Evolutionary conservation across 805 yeast genomes (phyloP).

Genomic region (Pichia ethanolica): DNA sequence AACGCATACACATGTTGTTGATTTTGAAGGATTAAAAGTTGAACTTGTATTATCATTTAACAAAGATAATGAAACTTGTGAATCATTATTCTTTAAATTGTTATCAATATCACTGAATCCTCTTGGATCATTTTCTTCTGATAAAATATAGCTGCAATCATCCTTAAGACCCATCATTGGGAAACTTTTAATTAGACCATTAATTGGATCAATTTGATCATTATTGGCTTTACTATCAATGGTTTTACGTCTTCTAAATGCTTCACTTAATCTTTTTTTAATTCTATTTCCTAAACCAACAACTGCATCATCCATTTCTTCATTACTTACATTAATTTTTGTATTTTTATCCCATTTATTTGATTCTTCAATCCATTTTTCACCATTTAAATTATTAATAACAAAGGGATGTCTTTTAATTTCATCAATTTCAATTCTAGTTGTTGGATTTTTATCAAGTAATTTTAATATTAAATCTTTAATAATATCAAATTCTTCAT

Average conservation of each 20-base stretch:
- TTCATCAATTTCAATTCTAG: conserved; percentile 61
- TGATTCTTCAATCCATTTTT: conserved; percentile 20
- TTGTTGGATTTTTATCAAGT: conserved; percentile 60
- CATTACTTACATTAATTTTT: conserved; percentile 53
- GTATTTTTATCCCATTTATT: conserved; percentile 24
- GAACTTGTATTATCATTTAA: background rate
- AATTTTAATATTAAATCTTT: conserved; percentile 55
- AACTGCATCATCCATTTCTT: conserved; percentile 71
- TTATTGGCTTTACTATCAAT: background rate
- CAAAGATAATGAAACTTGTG: background rate
- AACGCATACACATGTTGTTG: background rate
- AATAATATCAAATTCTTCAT: conserved; percentile 31
- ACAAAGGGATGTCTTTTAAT: conserved; percentile 72
- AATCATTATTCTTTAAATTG: conserved; percentile 1
- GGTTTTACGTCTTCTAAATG: conserved; percentile 18
- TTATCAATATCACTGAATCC: background rate
- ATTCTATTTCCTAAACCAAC: conserved; percentile 71
- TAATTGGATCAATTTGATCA: background rate
- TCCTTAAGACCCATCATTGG: conserved; percentile 8
- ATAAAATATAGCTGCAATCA: conserved; percentile 13
- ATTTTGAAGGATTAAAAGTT: background rate
- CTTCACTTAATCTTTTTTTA: conserved; percentile 42
- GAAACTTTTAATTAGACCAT: background rate
- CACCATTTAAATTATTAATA: conserved; percentile 20
- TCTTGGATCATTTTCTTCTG: conserved; percentile 6